A percentile compares a stretch with the other conserved stretches of the same genome.
Conservation (phyloP, 2,329 filamentous ascomycete genomes). For the Fusarium keratoplasticum region DNA sequence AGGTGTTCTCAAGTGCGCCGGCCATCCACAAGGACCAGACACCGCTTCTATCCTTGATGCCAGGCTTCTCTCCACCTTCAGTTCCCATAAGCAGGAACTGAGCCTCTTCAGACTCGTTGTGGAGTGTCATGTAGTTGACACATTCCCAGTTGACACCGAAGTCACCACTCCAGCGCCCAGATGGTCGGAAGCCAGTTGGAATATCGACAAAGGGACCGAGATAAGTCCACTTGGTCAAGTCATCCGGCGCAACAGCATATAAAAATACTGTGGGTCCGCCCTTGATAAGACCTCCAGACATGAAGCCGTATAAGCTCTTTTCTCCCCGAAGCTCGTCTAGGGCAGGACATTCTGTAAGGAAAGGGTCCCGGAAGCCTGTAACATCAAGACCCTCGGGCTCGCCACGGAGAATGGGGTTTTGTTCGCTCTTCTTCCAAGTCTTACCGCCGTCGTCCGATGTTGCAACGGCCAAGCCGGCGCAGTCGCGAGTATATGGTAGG, state of each 20-base stretch:
- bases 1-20: slow-evolving; percentile 42
- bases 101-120: slow-evolving; percentile 43
- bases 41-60: slow-evolving; percentile 22
- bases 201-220: slow-evolving; percentile 56
- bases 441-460: slow-evolving; percentile 51
- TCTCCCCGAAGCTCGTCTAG: slow-evolving; percentile 40
- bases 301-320: slow-evolving; percentile 56
- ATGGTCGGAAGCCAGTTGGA: slow-evolving; percentile 50
- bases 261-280: slow-evolving; percentile 59
- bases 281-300: slow-evolving; percentile 59
- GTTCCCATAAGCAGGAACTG: slow-evolving; percentile 59
- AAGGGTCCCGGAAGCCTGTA: slow-evolving; percentile 51
- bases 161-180: slow-evolving; percentile 60
- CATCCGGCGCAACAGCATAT: slow-evolving; percentile 54
- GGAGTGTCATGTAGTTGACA: slow-evolving; percentile 58
- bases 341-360: slow-evolving; percentile 45
- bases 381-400: slow-evolving; percentile 45
- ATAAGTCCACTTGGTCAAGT: slow-evolving; percentile 58
- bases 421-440: slow-evolving; percentile 48
- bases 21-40: slow-evolving; percentile 56
- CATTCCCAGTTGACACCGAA: slow-evolving; percentile 65
- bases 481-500: slow-evolving; percentile 53
- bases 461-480: slow-evolving; percentile 56
- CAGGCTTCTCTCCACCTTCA: slow-evolving; percentile 52
- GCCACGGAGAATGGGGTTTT: slow-evolving; percentile 47